Evolutionary conservation across 768 basidiomycete genomes (phyloP).

Genomic region (Tulasnella sp.): DNA sequence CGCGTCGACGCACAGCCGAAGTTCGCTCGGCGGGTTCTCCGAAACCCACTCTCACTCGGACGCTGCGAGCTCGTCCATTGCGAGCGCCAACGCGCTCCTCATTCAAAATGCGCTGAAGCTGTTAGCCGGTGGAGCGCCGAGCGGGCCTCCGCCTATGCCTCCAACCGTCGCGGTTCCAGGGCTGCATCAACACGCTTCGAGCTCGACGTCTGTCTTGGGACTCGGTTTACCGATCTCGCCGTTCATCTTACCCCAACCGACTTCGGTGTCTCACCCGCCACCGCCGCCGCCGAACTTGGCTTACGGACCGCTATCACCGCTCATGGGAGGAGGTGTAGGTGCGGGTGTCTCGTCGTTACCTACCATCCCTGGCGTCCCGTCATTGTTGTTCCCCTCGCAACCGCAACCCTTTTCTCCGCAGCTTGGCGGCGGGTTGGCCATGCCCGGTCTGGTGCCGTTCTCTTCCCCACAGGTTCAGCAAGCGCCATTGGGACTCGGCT

Average conservation of each 20-base stretch:
- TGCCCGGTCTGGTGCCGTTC: no score
- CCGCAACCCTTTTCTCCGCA: no score
- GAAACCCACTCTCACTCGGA: background rate
- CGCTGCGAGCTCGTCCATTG: background rate
- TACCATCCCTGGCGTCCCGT: no score
- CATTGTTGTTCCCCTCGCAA: no score
- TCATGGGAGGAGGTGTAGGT: background rate
- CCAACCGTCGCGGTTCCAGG: no score
- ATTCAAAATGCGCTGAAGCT: background rate
- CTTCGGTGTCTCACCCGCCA: no score
- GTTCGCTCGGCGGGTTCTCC: background rate
- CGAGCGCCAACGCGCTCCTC: background rate
- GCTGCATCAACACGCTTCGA: no score
- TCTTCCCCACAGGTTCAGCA: background rate
- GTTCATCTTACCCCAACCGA: background rate
- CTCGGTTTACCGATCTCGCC: background rate
- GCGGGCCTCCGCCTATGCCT: no score
- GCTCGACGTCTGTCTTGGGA: background rate
- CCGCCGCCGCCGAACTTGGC: background rate
- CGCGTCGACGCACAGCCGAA: background rate
- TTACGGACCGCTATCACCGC: background rate
- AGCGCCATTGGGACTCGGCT: background rate
- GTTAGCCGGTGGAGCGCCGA: no score
- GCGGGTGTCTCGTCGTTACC: no score
- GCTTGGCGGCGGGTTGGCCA: no score